phyloP scores from a whole-genome alignment of 148 eudicot species.

The Linanthus parryae region DNA sequence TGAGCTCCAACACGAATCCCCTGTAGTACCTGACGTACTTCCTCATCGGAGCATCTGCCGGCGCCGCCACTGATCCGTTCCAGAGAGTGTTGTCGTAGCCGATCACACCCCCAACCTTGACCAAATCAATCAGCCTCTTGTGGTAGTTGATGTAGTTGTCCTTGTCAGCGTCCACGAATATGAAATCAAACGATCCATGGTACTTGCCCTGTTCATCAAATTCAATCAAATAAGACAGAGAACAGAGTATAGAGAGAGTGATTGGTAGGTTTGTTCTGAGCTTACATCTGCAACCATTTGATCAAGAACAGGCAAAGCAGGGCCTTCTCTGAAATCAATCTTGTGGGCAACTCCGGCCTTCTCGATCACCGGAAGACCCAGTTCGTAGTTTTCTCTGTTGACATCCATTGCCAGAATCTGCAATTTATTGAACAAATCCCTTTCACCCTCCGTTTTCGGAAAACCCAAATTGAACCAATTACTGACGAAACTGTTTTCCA shows the following conservation, averaged over 20 bases:
- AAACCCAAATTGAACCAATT: too few species aligned
- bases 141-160: constrained; percentile 67
- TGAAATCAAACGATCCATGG: constrained; percentile 49
- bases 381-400: constrained; percentile 56
- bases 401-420: constrained; percentile 83
- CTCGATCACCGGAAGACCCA: constrained; percentile 59
- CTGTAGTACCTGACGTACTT: constrained; percentile 56
- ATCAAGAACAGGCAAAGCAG: constrained; percentile 64
- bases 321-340: constrained; percentile 64
- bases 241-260: not conserved
- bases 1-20: constrained; percentile 60
- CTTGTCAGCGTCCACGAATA: constrained; percentile 66
- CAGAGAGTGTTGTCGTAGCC: constrained; percentile 79
- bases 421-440: too few species aligned
- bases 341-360: constrained; percentile 74
- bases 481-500: too few species aligned
- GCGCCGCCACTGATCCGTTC: constrained; percentile 58
- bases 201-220: constrained; percentile 34
- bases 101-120: constrained; percentile 57
- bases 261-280: not conserved
- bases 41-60: constrained; percentile 58
- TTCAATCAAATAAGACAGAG: not conserved
- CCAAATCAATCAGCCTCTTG: constrained; percentile 51
- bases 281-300: constrained; percentile 52
- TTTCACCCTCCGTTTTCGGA: too few species aligned